Conservation (phyloP, 169 alveolate species). For the Plasmodium vinckei region DNA sequence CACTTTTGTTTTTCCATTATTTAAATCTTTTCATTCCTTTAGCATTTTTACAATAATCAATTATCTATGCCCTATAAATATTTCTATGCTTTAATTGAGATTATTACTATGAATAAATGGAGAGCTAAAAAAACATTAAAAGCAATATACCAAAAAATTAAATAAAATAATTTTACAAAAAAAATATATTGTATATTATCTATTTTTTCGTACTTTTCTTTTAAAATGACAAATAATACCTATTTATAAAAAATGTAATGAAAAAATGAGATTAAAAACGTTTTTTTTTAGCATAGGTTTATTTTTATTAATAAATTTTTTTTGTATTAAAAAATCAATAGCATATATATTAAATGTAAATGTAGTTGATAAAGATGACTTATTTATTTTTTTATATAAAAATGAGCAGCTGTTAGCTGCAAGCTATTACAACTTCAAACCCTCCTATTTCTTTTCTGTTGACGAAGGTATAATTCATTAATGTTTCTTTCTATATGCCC, state of each 20-base stretch:
- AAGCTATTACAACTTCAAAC: conserved; percentile 65
- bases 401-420: conserved; percentile 71
- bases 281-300: conserved; percentile 29
- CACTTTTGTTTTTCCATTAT: too few species aligned
- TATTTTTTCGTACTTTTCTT: too few species aligned
- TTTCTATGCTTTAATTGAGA: too few species aligned
- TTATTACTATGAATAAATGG: too few species aligned
- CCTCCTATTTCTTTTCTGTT: conserved; percentile 67
- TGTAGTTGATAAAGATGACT: conserved; percentile 72
- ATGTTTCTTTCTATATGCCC: background rate
- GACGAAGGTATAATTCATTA: conserved; percentile 42
- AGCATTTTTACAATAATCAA: too few species aligned
- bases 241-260: conserved; percentile 45
- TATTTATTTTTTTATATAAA: conserved; percentile 59
- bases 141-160: too few species aligned
- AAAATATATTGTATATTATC: too few species aligned
- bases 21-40: too few species aligned
- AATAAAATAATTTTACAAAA: too few species aligned
- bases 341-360: conserved; percentile 51
- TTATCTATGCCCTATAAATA: too few species aligned
- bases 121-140: too few species aligned
- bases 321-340: conserved; percentile 44
- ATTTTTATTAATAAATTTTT: conserved; percentile 35
- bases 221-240: background rate
- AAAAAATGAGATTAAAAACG: conserved; percentile 60